Conservation (phyloP, 495 filamentous ascomycete species). For the Umbilicaria muhlenbergii region DNA sequence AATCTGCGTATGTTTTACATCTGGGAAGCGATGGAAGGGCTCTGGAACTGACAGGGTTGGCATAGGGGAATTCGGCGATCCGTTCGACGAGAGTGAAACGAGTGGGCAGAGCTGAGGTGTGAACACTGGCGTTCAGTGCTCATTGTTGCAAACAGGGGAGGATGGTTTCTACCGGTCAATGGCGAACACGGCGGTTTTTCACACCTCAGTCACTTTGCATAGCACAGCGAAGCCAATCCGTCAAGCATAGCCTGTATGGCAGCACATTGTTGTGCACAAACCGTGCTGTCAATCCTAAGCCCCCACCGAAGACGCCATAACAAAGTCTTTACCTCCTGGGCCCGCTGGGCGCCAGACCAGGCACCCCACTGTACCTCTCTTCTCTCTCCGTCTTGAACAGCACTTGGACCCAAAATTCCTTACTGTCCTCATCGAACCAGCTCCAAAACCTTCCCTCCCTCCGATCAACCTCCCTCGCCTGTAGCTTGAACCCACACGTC, state of each 20-base stretch:
- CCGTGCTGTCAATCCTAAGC: too few relatives aligned
- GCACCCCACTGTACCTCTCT: slow-evolving; percentile 87
- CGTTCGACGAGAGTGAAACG: slow-evolving; percentile 48
- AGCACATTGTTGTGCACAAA: too few relatives aligned
- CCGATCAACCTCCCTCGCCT: slow-evolving; percentile 85
- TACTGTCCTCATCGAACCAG: slow-evolving; percentile 90
- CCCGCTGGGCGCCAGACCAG: slow-evolving; percentile 54
- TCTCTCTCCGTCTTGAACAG: slow-evolving; percentile 98
- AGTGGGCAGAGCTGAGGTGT: slow-evolving; percentile 22
- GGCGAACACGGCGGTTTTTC: too few relatives aligned
- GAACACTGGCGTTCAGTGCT: too few relatives aligned
- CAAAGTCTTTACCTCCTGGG: slow-evolving; percentile 10
- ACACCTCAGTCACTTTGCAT: too few relatives aligned
- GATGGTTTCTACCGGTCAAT: too few relatives aligned
- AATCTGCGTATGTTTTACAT: slow-evolving; percentile 22
- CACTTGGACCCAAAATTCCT: slow-evolving; percentile 98
- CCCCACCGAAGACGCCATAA: too few relatives aligned
- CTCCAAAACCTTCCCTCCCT: slow-evolving; percentile 76
- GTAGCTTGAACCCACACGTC: slow-evolving; percentile 90
- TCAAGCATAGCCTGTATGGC: too few relatives aligned
- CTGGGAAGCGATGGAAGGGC: neutral
- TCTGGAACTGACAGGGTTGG: neutral
- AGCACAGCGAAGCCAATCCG: too few relatives aligned
- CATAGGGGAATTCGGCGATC: slow-evolving; percentile 37
- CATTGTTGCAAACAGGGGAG: too few relatives aligned